Conservation (phyloP, 371 early-diverging fungal genomes). For the Mucor ambiguus region DNA sequence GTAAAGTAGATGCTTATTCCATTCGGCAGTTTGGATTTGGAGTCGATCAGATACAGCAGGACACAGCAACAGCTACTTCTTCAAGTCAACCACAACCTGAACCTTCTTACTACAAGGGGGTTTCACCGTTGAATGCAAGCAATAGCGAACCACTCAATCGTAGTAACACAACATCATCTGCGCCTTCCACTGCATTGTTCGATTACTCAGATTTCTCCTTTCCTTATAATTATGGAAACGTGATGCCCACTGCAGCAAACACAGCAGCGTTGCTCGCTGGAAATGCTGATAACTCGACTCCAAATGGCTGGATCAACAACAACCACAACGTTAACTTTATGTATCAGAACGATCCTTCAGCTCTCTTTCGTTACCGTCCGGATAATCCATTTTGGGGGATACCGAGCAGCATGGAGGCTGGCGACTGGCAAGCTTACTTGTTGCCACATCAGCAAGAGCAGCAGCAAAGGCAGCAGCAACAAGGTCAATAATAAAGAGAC, state of each 20-base stretch:
- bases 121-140: neutral
- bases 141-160: neutral
- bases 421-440: slow-evolving; percentile 45
- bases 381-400: slow-evolving; percentile 50
- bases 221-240: neutral
- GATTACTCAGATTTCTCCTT: slow-evolving; percentile 5
- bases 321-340: neutral
- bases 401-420: slow-evolving; percentile 41
- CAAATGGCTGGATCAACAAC: neutral
- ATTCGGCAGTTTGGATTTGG: slow-evolving; percentile 24
- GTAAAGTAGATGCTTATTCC: slow-evolving; percentile 7
- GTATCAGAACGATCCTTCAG: slow-evolving; percentile 6
- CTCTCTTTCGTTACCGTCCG: slow-evolving; percentile 32
- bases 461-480: slow-evolving; percentile 3
- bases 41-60: neutral
- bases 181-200: slow-evolving; percentile 1
- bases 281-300: neutral
- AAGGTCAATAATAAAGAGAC: neutral
- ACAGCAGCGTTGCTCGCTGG: neutral
- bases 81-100: neutral
- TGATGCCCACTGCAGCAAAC: neutral
- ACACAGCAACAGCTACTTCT: neutral
- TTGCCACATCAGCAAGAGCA: slow-evolving; percentile 11
- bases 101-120: neutral
- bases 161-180: neutral